Evolutionary conservation across 108 stramenopile genomes (phyloP), one percentile per base, ranked within the genome.

Genomic region (Mayamaea pseudoterrestris): DNA sequence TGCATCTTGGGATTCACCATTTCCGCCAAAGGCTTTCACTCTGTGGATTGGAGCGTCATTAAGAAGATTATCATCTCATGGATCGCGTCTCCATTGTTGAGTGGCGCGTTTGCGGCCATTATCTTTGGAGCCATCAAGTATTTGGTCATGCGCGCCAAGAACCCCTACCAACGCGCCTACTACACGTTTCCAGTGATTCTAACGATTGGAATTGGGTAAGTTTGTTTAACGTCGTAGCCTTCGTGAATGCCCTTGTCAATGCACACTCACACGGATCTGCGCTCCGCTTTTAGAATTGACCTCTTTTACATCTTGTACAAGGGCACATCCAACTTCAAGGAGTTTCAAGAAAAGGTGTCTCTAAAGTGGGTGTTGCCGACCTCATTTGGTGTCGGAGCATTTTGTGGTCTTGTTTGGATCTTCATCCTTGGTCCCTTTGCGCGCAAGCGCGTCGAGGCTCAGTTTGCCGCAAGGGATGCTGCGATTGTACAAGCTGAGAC

Each of bases 1-100:
- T 57, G 32, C 26, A 69, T 84, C 29, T 44, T 88, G 29, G 86
- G 83, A 14, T 67, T 88, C 47, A 47, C 70, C 0, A 26, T 69
- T 18, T 70, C 60, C 17, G 63, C 69, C 35, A 52, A 51, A 35
- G 58, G 70, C 20, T 58, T 52, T 16, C 41, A 51, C 0, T 63
- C 66, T 9, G 57, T 80, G 20, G 13, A 63, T n/a, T 73, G 74
- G 78, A 35, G 47, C 8, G 47, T 54, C 20, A 25, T 35, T 27
- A 27, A 9, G 2, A 58, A 63, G 14, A 66, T 81, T 26, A 58
- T 75, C 35, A 56, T 62, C 11, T 63, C 60, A 0, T 81, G 83
- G 80, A 37, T 84, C 27, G 57, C 53, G 9, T 57, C 77, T 6
- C 83, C 83, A 7, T 27, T 74, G 28, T 37, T 67, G 23, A 53